Evolutionary conservation across 495 filamentous ascomycete genomes (phyloP).

Genomic region (Daldinia bambusicola): DNA sequence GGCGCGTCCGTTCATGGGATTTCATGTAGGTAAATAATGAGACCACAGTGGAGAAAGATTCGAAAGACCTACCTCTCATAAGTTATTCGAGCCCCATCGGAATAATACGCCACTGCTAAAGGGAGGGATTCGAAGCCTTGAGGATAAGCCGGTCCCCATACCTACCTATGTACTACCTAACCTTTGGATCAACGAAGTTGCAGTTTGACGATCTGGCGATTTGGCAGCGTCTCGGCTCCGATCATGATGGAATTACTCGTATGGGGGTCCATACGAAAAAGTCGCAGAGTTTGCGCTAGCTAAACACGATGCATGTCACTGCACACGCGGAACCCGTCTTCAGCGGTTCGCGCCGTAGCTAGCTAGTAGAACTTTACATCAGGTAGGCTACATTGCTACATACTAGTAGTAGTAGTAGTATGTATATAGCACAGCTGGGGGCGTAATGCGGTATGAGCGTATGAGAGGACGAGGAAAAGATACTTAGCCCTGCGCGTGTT

Average conservation of each 20-base stretch:
- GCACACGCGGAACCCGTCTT: constrained; percentile 33
- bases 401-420: constrained; percentile 4
- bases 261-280: background rate
- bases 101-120: constrained; percentile 10
- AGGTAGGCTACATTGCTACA: no score
- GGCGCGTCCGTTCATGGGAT: background rate
- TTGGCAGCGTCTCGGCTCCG: constrained; percentile 10
- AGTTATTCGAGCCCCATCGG: constrained; percentile 9
- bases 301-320: constrained; percentile 9
- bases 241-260: background rate
- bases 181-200: constrained; percentile 8
- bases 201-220: constrained; percentile 10
- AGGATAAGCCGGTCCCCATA: constrained; percentile 24
- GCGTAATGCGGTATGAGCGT: constrained; percentile 20
- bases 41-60: constrained; percentile 20
- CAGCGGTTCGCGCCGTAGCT: constrained; percentile 39
- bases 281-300: constrained; percentile 1
- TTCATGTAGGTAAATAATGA: constrained; percentile 16
- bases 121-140: constrained; percentile 2
- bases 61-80: background rate
- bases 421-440: constrained; percentile 20
- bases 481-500: no score
- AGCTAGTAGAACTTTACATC: no score
- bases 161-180: no score
- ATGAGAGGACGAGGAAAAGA: no score